Percentiles rank a stretch among this genome's conserved stretches.
phyloP scores from a whole-genome alignment of 495 filamentous ascomycete genomes.

The Pyrenopolyporus hunteri region DNA sequence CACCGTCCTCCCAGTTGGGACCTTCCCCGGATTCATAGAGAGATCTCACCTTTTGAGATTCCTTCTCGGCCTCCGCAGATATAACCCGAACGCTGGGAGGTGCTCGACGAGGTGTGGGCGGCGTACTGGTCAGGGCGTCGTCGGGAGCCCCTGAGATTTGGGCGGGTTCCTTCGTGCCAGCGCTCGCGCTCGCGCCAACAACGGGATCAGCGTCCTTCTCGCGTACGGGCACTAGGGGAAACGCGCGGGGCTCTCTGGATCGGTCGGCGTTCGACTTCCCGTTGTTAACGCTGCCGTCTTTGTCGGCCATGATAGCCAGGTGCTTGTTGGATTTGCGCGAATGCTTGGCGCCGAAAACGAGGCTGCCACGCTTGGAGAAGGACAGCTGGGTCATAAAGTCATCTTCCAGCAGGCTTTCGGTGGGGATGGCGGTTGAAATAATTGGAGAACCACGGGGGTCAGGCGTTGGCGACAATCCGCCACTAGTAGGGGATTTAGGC shows the following conservation, averaged over 20 bases:
- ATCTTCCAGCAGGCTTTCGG: conserved; percentile 58
- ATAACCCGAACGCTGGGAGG: conserved; percentile 59
- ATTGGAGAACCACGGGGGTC: conserved; percentile 48
- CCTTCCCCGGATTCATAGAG: conserved; percentile 83
- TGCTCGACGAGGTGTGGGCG: conserved; percentile 33
- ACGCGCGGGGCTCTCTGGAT: conserved; percentile 30
- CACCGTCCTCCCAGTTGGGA: conserved; percentile 66
- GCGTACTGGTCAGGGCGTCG: conserved; percentile 17
- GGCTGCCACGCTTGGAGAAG: conserved; percentile 68
- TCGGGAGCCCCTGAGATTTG: conserved; percentile 31
- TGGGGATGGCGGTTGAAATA: conserved; percentile 58
- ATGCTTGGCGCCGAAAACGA: conserved; percentile 64
- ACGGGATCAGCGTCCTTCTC: conserved; percentile 28
- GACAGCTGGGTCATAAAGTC: conserved; percentile 54
- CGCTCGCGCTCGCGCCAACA: conserved; percentile 10
- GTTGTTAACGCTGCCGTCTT: conserved; percentile 14
- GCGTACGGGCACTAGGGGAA: conserved; percentile 33
- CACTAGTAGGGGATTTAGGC: conserved; percentile 34
- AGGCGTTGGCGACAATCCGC: conserved; percentile 27
- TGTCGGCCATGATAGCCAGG: conserved; percentile 28
- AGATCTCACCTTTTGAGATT: conserved; percentile 85
- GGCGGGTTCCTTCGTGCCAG: conserved; percentile 26
- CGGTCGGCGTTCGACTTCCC: not conserved
- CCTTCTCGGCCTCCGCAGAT: conserved; percentile 81
- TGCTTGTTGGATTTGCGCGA: conserved; percentile 37